Conservation (phyloP, 1,139 yeast species). For the Yamadazyma spencermartinsiae region DNA sequence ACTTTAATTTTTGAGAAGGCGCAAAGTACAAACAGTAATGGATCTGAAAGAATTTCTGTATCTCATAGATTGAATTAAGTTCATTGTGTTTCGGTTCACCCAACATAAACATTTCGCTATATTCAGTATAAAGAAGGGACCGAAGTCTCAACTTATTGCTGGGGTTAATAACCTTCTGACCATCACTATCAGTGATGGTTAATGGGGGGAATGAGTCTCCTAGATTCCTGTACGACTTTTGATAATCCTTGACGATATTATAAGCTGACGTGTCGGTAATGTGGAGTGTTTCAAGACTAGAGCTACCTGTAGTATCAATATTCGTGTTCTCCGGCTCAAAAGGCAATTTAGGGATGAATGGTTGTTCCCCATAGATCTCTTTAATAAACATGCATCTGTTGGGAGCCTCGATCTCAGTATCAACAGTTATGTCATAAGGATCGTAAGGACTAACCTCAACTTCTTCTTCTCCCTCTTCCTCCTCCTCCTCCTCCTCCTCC, state of each 20-base stretch:
- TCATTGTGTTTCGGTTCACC: slow-evolving; percentile 55
- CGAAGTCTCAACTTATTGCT: slow-evolving; percentile 36
- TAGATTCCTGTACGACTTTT: slow-evolving; percentile 32
- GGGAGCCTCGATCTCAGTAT: slow-evolving; percentile 31
- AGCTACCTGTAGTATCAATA: slow-evolving; percentile 19
- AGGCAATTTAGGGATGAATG: slow-evolving; percentile 25
- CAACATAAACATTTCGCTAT: slow-evolving; percentile 39
- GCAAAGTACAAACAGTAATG: slow-evolving; percentile 43
- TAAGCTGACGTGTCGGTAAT: slow-evolving; percentile 29
- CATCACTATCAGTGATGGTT: slow-evolving; percentile 17
- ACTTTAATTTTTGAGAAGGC: slow-evolving; percentile 38
- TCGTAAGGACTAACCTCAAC: slow-evolving; percentile 35
- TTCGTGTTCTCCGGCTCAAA: slow-evolving; percentile 18
- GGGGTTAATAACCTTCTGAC: slow-evolving; percentile 22
- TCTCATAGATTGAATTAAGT: slow-evolving; percentile 71
- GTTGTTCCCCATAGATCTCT: slow-evolving; percentile 22
- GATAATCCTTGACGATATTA: slow-evolving; percentile 29
- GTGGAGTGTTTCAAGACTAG: slow-evolving; percentile 18
- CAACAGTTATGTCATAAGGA: slow-evolving; percentile 39
- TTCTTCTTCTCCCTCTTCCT: slow-evolving; percentile 19
- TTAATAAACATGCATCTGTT: slow-evolving; percentile 36
- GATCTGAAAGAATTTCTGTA: slow-evolving; percentile 52
- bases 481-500: slow-evolving; percentile 12
- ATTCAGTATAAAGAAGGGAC: slow-evolving; percentile 43
- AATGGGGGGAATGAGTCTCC: slow-evolving; percentile 43